Percentiles rank a stretch among this genome's conserved stretches.
phyloP scores from a whole-genome alignment of 495 filamentous ascomycete species.

The Penicillium atrosanguineum region DNA sequence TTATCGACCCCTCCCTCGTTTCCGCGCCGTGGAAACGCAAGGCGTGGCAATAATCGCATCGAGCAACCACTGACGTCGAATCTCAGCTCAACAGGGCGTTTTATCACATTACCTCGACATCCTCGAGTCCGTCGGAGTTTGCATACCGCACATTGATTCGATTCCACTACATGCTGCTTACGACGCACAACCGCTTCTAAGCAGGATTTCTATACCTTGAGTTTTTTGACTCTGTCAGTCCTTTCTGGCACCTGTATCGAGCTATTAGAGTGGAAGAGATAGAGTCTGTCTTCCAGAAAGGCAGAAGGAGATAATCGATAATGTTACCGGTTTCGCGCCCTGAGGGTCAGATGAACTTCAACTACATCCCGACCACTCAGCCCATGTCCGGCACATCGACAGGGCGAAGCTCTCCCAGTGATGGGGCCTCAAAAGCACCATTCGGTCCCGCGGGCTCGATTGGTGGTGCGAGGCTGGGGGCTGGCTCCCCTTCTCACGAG shows the following conservation, averaged over 20 bases:
- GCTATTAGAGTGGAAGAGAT: constrained; percentile 18
- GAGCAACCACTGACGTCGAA: constrained; percentile 5
- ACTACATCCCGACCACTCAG: constrained; percentile 69
- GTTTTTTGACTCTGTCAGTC: constrained; percentile 9
- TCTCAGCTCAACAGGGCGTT: not conserved
- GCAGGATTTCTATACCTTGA: constrained; percentile 6
- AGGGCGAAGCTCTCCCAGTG: constrained; percentile 81
- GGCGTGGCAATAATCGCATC: constrained; percentile 1
- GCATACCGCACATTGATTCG: not conserved
- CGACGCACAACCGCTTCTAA: constrained; percentile 12
- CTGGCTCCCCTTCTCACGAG: constrained; percentile 97
- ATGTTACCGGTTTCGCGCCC: constrained; percentile 79
- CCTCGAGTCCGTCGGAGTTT: not conserved
- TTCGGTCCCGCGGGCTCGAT: constrained; percentile 73
- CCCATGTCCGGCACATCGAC: constrained; percentile 83
- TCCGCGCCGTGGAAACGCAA: constrained; percentile 1
- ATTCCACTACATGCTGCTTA: constrained; percentile 16
- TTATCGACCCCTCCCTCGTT: constrained; percentile 24
- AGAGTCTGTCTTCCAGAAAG: constrained; percentile 24
- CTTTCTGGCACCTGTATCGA: constrained; percentile 9
- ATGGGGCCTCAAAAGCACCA: constrained; percentile 69
- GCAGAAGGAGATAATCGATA: constrained; percentile 54
- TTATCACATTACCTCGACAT: not conserved
- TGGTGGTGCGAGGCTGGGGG: constrained; percentile 75
- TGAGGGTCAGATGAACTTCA: constrained; percentile 74